phyloP scores from a whole-genome alignment of 345 rosid species.

The Bruguiera sexangula region DNA sequence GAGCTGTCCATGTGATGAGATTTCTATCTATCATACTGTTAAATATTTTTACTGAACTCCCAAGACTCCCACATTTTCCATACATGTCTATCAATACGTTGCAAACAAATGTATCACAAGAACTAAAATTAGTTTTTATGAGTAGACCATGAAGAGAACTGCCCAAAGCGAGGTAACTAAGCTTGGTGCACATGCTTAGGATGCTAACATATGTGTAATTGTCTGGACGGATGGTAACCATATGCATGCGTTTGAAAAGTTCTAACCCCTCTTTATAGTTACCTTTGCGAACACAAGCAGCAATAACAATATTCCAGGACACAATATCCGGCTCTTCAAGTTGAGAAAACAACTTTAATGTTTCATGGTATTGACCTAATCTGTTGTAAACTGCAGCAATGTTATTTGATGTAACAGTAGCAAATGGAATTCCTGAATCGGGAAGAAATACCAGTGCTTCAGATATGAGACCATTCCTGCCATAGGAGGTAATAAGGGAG shows the following conservation, averaged over 20 bases:
- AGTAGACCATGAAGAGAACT: constrained; percentile 67
- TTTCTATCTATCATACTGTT: constrained; percentile 46
- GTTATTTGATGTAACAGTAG: constrained; percentile 48
- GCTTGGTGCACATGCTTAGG: constrained; percentile 47
- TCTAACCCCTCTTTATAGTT: constrained; percentile 49
- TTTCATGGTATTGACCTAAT: constrained; percentile 51
- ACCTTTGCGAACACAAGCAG: constrained; percentile 68
- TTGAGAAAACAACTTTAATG: constrained; percentile 57
- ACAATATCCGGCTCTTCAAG: constrained; percentile 69
- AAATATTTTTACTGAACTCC: constrained; percentile 47
- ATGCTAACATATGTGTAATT: constrained; percentile 76
- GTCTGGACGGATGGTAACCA: constrained; percentile 52
- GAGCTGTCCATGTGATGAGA: constrained; percentile 72
- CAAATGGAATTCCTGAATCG: constrained; percentile 29
- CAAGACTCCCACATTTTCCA: constrained; percentile 74
- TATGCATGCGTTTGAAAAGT: constrained; percentile 59
- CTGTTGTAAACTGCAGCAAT: constrained; percentile 69
- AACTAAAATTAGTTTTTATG: constrained; percentile 50
- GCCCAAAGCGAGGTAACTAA: constrained; percentile 58
- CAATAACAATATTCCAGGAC: constrained; percentile 77
- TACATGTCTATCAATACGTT: constrained; percentile 84
- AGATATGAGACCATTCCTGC: constrained; percentile 49
- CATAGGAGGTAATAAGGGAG: constrained; percentile 68
- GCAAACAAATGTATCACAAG: constrained; percentile 54
- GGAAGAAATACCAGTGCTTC: constrained; percentile 53